These are phyloP conservation scores for Neurospora sp. DNA, from an alignment of 2,329 filamentous ascomycete genomes.

Conservation along the genomic window DNA sequence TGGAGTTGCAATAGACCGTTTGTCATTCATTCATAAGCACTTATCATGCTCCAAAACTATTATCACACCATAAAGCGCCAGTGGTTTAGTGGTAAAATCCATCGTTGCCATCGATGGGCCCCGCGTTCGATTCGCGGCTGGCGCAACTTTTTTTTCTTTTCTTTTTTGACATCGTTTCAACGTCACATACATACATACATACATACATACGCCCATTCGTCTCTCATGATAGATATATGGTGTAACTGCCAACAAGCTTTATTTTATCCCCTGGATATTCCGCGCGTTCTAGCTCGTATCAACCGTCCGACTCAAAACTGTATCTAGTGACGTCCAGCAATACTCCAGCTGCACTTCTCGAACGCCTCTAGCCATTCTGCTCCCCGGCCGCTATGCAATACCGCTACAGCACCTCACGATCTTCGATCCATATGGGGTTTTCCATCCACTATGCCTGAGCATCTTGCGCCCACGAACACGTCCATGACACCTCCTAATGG, in stretches of 20 bases:
- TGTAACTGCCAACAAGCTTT: not conserved
- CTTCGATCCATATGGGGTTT: not conserved
- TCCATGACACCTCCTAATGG: slow-evolving; percentile 43
- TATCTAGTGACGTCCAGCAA: not conserved
- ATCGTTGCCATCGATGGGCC: slow-evolving; percentile 39
- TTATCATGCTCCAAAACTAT: not conserved
- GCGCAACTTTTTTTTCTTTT: not conserved
- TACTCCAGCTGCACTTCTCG: not conserved
- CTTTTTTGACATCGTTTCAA: not conserved
- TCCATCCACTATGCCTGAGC: not conserved
- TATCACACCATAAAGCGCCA: slow-evolving; percentile 8
- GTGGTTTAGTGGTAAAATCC: slow-evolving; percentile 41
- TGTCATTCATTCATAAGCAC: not conserved
- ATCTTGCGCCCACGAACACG: not conserved
- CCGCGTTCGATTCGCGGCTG: not conserved
- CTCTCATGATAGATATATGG: not conserved
- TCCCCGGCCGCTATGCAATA: not conserved
- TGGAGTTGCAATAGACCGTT: slow-evolving; percentile 11
- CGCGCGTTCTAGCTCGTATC: not conserved
- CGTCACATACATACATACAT: not conserved
- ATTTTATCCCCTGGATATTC: not conserved
- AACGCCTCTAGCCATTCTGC: not conserved
- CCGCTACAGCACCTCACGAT: not conserved
- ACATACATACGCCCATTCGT: not conserved
- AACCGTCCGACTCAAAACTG: not conserved